These are phyloP conservation scores for Ophiostoma quercus DNA, from an alignment of 2,329 filamentous ascomycete genomes.

Conservation along the genomic window DNA sequence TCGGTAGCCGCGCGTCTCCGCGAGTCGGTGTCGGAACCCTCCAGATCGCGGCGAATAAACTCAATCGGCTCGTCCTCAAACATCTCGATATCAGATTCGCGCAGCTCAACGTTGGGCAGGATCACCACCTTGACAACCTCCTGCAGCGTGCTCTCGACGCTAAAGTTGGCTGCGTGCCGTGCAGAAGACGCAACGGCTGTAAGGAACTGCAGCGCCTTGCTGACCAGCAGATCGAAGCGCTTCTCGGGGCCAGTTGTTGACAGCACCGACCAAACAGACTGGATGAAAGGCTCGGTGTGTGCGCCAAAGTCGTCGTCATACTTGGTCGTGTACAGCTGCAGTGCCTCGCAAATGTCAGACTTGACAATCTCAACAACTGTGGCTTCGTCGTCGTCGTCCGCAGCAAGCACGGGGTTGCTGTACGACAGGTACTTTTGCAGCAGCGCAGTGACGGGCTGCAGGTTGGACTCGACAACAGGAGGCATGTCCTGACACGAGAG, in stretches of 20 bases:
- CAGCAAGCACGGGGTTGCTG: constrained; percentile 65
- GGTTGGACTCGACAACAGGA: constrained; percentile 86
- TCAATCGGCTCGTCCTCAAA: constrained; percentile 99
- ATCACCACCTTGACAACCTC: constrained; percentile 96
- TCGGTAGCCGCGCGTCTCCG: constrained; percentile 87
- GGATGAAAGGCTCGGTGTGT: constrained; percentile 77
- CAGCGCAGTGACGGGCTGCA: constrained; percentile 68
- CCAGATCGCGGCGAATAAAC: constrained; percentile 89
- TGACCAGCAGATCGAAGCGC: constrained; percentile 91
- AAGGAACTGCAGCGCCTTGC: constrained; percentile 89
- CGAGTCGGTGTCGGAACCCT: constrained; percentile 94
- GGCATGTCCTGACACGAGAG: constrained; percentile 96
- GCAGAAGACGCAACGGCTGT: constrained; percentile 77
- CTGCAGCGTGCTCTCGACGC: constrained; percentile 69
- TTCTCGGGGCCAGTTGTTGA: constrained; percentile 81
- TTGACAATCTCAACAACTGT: constrained; percentile 81
- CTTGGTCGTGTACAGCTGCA: constrained; percentile 89
- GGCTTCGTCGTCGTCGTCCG: constrained; percentile 75
- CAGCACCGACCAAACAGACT: constrained; percentile 83
- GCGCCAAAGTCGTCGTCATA: constrained; percentile 89
- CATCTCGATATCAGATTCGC: constrained; percentile 89
- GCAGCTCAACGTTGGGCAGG: constrained; percentile 81
- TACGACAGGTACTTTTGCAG: constrained; percentile 92
- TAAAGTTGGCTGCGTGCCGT: constrained; percentile 78
- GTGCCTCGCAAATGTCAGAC: constrained; percentile 84